Conservation (phyloP, 805 yeast genomes). For the Dipodascus albidus region DNA sequence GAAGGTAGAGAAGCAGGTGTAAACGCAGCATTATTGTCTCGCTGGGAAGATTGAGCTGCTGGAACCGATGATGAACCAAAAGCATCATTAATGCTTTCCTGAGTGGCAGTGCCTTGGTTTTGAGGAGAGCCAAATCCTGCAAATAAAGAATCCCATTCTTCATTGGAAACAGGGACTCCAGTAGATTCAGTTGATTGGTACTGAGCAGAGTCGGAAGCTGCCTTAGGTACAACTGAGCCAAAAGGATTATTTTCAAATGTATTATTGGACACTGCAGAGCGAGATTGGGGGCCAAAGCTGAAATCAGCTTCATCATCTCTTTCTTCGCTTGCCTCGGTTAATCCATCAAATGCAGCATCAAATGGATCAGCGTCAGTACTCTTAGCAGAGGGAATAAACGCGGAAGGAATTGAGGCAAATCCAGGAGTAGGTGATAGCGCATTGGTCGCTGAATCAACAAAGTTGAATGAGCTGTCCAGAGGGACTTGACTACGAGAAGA, state of each 20-base stretch:
- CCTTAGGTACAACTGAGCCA: slow-evolving; percentile 1
- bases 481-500: neutral
- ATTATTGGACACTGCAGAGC: neutral
- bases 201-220: slow-evolving; percentile 6
- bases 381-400: neutral
- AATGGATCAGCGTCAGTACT: neutral
- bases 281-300: neutral
- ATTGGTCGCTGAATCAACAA: neutral
- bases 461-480: neutral
- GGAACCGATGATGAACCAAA: neutral
- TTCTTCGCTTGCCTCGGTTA: neutral
- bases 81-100: slow-evolving; percentile 3
- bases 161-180: slow-evolving; percentile 28
- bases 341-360: slow-evolving; percentile 2
- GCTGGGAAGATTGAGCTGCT: neutral
- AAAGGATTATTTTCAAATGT: neutral
- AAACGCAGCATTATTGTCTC: neutral
- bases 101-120: slow-evolving; percentile 11
- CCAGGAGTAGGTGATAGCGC: neutral
- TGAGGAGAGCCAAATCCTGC: slow-evolving; percentile 65
- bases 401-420: neutral
- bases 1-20: neutral
- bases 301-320: neutral
- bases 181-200: slow-evolving; percentile 12
- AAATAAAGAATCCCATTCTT: slow-evolving; percentile 91